A percentile compares a stretch with the other conserved stretches of the same genome.
These are phyloP conservation scores for Neopestalotiopsis sp. DNA, from an alignment of 2,329 filamentous ascomycete genomes.

Conservation along the genomic window DNA sequence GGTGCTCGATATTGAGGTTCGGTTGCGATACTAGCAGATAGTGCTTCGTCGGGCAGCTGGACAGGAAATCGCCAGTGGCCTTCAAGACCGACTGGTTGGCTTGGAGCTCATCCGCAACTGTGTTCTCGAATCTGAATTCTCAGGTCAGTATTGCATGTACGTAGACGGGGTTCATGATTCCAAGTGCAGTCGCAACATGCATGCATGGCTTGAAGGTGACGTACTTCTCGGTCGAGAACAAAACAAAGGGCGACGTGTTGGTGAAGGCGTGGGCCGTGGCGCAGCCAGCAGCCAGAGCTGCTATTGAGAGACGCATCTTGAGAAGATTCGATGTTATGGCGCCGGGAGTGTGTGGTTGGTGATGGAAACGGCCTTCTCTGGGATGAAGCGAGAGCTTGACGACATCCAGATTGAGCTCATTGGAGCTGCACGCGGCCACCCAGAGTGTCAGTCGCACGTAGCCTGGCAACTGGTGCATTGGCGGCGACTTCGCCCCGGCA, in stretches of 20 bases:
- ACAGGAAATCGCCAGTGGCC: slow-evolving; percentile 57
- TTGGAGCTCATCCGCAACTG: slow-evolving; percentile 46
- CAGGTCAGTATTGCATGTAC: slow-evolving; percentile 20
- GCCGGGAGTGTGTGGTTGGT: not conserved
- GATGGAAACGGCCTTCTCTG: not conserved
- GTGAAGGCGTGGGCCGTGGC: slow-evolving; percentile 73
- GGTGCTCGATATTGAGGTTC: slow-evolving; percentile 73
- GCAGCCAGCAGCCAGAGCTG: slow-evolving; percentile 58
- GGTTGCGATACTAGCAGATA: slow-evolving; percentile 83
- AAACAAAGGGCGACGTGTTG: slow-evolving; percentile 86
- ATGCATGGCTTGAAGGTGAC: slow-evolving; percentile 32
- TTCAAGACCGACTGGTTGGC: slow-evolving; percentile 49
- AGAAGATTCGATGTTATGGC: not conserved
- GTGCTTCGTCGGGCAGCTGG: slow-evolving; percentile 71
- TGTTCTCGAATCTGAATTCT: not conserved
- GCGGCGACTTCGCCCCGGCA: not conserved
- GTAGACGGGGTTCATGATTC: not conserved
- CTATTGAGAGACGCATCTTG: slow-evolving; percentile 59
- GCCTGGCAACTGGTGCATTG: not conserved
- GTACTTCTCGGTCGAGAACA: slow-evolving; percentile 86
- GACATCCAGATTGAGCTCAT: slow-evolving; percentile 17
- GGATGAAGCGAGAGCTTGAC: slow-evolving; percentile 14
- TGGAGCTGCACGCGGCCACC: not conserved
- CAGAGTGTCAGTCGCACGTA: not conserved
- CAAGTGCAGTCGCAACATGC: slow-evolving; percentile 19